Evolutionary conservation across 2,329 filamentous ascomycete species (phyloP).

Genomic region (Lasiodiplodia sp.): DNA sequence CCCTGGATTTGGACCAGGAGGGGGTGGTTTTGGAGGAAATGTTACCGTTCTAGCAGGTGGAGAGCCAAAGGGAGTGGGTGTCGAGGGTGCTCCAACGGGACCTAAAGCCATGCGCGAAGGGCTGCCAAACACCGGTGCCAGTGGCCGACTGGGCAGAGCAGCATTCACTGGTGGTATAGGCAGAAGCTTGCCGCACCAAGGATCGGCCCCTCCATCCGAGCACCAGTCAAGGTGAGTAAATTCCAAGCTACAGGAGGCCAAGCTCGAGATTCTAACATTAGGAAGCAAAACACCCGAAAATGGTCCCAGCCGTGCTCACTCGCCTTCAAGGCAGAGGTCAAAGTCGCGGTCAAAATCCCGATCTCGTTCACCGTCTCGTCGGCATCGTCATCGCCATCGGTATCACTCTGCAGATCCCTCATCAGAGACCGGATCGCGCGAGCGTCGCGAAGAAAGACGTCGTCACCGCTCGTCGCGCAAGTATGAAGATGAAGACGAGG

Average conservation of each 20-base stretch:
- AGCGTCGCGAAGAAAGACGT: constrained; percentile 50
- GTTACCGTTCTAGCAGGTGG: constrained; percentile 45
- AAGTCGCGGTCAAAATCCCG: constrained; percentile 44
- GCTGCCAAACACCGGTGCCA: constrained; percentile 79
- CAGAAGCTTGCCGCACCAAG: constrained; percentile 1
- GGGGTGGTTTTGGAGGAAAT: constrained; percentile 40
- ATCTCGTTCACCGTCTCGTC: constrained; percentile 46
- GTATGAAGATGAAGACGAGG: constrained; percentile 46
- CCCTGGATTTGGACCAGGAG: constrained; percentile 30
- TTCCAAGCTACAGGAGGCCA: not conserved
- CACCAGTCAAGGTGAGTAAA: constrained; percentile 24
- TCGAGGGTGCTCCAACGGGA: constrained; percentile 80
- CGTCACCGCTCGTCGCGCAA: constrained; percentile 58
- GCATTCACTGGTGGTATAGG: constrained; percentile 11
- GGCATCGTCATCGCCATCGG: constrained; percentile 58
- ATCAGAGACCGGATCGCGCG: constrained; percentile 40
- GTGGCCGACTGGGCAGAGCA: constrained; percentile 58
- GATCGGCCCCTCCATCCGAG: constrained; percentile 15
- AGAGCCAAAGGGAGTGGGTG: constrained; percentile 62
- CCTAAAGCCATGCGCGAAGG: constrained; percentile 95
- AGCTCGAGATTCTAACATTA: not conserved
- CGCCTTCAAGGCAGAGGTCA: constrained; percentile 38
- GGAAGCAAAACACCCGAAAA: constrained; percentile 43
- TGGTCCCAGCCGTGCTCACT: constrained; percentile 50
- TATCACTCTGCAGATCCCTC: constrained; percentile 61